These are phyloP conservation scores for Pseudozyma tsukubaensis DNA, from an alignment of 1,284 basidiomycete species.

Conservation along the genomic window DNA sequence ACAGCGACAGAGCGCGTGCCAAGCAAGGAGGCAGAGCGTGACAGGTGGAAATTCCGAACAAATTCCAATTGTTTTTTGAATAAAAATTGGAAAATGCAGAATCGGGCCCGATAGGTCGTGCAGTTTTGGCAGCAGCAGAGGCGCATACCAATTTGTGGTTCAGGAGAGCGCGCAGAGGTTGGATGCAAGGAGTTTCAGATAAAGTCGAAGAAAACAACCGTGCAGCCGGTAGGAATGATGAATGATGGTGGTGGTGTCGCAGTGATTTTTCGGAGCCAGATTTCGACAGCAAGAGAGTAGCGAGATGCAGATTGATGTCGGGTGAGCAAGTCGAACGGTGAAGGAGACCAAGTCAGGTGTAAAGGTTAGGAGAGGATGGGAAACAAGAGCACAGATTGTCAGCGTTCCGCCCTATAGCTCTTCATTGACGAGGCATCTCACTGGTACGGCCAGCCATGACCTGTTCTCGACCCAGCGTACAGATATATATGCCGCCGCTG, in stretches of 20 bases:
- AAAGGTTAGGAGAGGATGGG: background rate
- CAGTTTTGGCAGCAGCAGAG: conserved; percentile 2
- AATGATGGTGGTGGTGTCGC: background rate
- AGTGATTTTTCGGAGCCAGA: background rate
- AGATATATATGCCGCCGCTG: too few relatives aligned
- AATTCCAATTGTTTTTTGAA: conserved; percentile 1
- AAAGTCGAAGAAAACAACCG: conserved; percentile 8
- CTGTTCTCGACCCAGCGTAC: too few relatives aligned
- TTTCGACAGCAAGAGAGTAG: background rate
- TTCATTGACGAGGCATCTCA: too few relatives aligned
- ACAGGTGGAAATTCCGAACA: conserved; percentile 11
- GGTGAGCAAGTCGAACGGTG: background rate
- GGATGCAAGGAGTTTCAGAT: conserved; percentile 27
- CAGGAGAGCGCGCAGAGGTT: conserved; percentile 17
- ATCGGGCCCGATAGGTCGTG: conserved; percentile 22
- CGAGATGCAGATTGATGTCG: background rate
- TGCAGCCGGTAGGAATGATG: conserved; percentile 22
- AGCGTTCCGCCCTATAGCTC: conserved; percentile 1
- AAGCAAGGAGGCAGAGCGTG: conserved; percentile 30
- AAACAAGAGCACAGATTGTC: background rate
- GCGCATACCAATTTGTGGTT: conserved; percentile 12
- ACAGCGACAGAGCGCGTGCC: conserved; percentile 27
- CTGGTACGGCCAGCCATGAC: too few relatives aligned
- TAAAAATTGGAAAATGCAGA: background rate
- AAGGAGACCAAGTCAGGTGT: background rate